A percentile compares a stretch with the other conserved stretches of the same genome.
Evolutionary conservation across 495 filamentous ascomycete species (phyloP).

Genomic region (Sordaria brevicollis): DNA sequence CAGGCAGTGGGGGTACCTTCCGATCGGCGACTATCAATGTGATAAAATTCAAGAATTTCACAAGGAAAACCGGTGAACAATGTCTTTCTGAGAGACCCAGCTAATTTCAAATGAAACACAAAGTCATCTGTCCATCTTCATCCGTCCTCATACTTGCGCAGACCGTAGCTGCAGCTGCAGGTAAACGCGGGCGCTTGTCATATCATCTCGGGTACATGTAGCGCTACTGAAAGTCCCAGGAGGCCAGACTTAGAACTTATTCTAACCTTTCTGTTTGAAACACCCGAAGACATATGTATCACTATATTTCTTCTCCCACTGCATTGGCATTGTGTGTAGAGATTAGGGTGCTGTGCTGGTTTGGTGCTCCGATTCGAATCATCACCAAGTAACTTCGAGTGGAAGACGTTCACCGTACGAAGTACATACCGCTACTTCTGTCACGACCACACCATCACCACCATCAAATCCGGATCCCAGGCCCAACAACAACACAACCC

Average conservation of each 20-base stretch:
- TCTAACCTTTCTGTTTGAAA: neutral
- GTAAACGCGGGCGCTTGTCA: neutral
- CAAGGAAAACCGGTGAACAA: neutral
- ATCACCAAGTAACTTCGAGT: neutral
- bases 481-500: no score
- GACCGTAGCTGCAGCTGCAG: no score
- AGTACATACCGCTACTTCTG: neutral
- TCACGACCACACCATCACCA: neutral
- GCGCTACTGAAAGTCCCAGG: neutral
- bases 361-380: neutral
- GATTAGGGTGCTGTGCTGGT: no score
- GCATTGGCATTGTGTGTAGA: no score
- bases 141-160: neutral
- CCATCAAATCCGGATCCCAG: neutral
- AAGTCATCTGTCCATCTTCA: neutral
- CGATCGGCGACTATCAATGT: no score
- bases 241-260: neutral
- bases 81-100: neutral
- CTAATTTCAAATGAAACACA: neutral
- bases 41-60: no score
- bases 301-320: neutral
- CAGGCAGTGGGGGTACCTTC: neutral
- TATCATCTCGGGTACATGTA: neutral
- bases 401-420: neutral
- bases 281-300: neutral